Evolutionary conservation across 1,139 yeast genomes (phyloP).

Genomic region (Pichia sp.): DNA sequence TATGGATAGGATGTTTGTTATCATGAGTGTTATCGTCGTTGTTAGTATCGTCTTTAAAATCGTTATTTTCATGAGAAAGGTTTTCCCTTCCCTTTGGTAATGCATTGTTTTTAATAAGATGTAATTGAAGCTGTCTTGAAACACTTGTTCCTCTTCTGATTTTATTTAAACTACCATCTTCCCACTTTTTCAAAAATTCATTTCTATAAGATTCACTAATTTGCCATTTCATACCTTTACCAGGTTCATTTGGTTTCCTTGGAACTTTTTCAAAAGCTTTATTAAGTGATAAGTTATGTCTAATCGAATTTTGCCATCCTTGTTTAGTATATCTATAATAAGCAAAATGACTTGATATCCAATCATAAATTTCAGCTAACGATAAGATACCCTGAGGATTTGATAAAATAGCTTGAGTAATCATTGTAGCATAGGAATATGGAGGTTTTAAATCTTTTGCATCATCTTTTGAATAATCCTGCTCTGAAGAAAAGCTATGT

Average conservation of each 20-base stretch:
- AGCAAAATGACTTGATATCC: slow-evolving; percentile 84
- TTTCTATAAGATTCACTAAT: slow-evolving; percentile 77
- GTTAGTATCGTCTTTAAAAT: no score
- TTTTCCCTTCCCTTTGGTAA: slow-evolving; percentile 42
- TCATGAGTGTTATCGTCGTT: no score
- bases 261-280: slow-evolving; percentile 87
- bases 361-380: slow-evolving; percentile 82
- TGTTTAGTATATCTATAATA: slow-evolving; percentile 87
- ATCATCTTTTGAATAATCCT: slow-evolving; percentile 81
- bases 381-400: slow-evolving; percentile 85
- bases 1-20: no score
- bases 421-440: slow-evolving; percentile 95
- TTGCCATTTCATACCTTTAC: slow-evolving; percentile 99
- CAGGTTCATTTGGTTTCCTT: slow-evolving; percentile 91
- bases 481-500: slow-evolving; percentile 36
- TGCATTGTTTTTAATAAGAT: slow-evolving; percentile 62
- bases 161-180: slow-evolving; percentile 65
- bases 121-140: slow-evolving; percentile 69
- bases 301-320: slow-evolving; percentile 69
- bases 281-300: slow-evolving; percentile 53
- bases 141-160: slow-evolving; percentile 76
- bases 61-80: background rate
- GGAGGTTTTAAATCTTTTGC: slow-evolving; percentile 95
- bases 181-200: slow-evolving; percentile 76
- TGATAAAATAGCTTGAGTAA: slow-evolving; percentile 91